phyloP scores from a whole-genome alignment of 805 yeast species.

The Schizosaccharomyces osmophilus region DNA sequence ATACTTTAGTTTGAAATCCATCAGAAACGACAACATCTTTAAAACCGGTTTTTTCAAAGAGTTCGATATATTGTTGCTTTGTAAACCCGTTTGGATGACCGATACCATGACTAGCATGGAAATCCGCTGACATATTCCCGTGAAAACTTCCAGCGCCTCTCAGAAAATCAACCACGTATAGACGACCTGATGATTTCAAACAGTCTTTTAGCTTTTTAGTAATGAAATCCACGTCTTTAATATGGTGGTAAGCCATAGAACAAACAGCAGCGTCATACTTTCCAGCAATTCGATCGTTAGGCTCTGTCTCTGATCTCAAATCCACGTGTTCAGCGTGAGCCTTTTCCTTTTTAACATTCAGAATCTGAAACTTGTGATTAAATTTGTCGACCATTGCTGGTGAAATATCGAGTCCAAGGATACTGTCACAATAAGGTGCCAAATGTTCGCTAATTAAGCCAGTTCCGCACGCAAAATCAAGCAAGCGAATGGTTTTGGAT shows the following conservation, averaged over 20 bases:
- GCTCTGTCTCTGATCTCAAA: neutral
- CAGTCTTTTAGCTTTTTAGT: neutral
- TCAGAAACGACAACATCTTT: neutral
- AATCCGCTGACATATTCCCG: neutral
- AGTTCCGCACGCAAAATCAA: constrained; percentile 1
- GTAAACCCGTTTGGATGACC: neutral
- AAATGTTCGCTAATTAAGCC: neutral
- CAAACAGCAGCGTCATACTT: neutral
- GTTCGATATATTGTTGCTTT: too few species aligned
- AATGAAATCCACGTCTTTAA: neutral
- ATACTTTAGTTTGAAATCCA: neutral
- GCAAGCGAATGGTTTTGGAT: neutral
- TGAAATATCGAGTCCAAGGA: neutral
- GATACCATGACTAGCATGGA: neutral
- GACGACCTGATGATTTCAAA: neutral
- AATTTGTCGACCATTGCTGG: neutral
- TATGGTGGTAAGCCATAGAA: neutral
- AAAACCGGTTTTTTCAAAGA: neutral
- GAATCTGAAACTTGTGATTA: neutral
- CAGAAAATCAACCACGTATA: neutral
- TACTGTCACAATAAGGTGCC: neutral
- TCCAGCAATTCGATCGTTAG: neutral
- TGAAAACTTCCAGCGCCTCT: neutral
- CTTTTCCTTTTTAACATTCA: neutral
- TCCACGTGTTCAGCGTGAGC: neutral